Evolutionary conservation across 148 eudicot species (phyloP), one percentile per base, ranked within the genome.

Genomic region (Rhododendron kiyosumense): DNA sequence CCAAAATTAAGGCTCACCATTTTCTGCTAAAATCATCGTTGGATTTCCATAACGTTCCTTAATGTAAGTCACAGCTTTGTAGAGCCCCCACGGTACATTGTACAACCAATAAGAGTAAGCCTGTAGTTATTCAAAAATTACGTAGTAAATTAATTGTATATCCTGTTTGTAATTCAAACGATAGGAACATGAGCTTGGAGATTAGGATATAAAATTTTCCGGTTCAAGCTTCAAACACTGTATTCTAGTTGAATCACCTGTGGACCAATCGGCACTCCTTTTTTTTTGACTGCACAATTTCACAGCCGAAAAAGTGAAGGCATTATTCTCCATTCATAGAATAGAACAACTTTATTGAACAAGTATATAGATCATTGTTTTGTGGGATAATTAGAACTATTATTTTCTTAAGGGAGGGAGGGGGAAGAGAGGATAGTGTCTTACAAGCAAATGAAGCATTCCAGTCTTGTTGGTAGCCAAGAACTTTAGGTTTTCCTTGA

Each of bases 1-100:
- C 11, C 14, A 34, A 34, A 81, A 54, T 32, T 34, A 36, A 26
- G 24, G 34, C 73, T 49, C 89, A 95, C 99, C 99, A 74, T 97
- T 97, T 84, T 97, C 99, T 34, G 99, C 87, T 85, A 97, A 78
- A 87, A 97, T 91, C 41, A 97, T 84, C 0, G 91, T 86, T 22
- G 99, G 98, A 87, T 97, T 97, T 11, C 95, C 97, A 83, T 97
- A 97, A 7, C 52, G 90, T 83, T 97, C 94, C 89, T 95, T 95
- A 1, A 97, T 90, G 84, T 97, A 95, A 43, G 84, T 92, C n/a
- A 95, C 86, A 5, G 96, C 94, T 90, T 95, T 97, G 89, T 93
- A 91, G 5, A 97, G 85, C 79, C 99, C 99, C 96, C 96, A 94
- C 43, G 99, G 98, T 24, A 96, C 99, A 65, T 92, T 91, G 87